These are phyloP conservation scores for Mycena filopes DNA, from an alignment of 768 basidiomycete species.

Conservation along the genomic window DNA sequence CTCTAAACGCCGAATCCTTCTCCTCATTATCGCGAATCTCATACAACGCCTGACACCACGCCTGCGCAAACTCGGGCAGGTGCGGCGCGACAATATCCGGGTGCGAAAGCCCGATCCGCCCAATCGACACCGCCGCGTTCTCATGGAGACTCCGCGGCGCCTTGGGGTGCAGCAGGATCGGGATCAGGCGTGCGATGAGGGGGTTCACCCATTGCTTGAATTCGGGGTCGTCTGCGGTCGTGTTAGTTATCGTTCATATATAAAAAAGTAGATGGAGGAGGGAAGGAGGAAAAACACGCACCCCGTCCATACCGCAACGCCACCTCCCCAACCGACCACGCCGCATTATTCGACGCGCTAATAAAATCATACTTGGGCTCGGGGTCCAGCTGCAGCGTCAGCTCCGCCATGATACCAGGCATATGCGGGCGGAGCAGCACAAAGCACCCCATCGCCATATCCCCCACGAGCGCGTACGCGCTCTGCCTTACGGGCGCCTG, in stretches of 20 bases:
- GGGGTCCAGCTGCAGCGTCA: constrained; percentile 90
- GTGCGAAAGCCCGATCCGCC: constrained; percentile 94
- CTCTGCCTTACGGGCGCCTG: constrained; percentile 96
- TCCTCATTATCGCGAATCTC: constrained; percentile 99
- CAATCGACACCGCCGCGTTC: constrained; percentile 99
- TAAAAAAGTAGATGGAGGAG: too few relatives aligned
- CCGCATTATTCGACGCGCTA: constrained; percentile 98
- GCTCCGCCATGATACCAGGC: constrained; percentile 88
- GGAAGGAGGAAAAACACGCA: constrained; percentile 45
- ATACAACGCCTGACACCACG: constrained; percentile 97
- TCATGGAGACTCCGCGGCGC: constrained; percentile 95
- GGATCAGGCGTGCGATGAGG: constrained; percentile 88
- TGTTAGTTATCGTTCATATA: not conserved
- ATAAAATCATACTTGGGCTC: constrained; percentile 95
- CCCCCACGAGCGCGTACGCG: constrained; percentile 97
- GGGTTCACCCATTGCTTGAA: constrained; percentile 94
- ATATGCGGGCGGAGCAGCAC: constrained; percentile 84
- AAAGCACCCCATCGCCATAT: constrained; percentile 98
- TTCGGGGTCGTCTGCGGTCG: constrained; percentile 73
- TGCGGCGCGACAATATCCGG: constrained; percentile 90
- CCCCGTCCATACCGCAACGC: constrained; percentile 90
- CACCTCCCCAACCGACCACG: constrained; percentile 99
- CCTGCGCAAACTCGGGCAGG: constrained; percentile 89
- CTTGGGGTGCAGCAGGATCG: constrained; percentile 92
- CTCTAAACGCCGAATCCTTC: constrained; percentile 98